Conservation (phyloP, 306 rosid species). For the Prunus dulcis region DNA sequence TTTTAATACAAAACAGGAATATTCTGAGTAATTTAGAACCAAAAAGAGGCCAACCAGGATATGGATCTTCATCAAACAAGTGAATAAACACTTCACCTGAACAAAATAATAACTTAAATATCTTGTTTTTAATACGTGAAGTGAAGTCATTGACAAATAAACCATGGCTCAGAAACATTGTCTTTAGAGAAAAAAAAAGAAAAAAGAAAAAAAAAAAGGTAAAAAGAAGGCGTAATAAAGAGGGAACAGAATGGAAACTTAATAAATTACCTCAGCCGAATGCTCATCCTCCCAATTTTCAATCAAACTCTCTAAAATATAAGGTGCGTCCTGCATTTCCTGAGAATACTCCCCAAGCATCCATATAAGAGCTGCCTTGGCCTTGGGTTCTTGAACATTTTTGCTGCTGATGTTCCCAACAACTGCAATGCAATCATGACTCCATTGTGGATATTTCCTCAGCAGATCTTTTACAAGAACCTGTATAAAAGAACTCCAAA, state of each 20-base stretch:
- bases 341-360: constrained; percentile 98
- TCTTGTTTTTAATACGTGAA: neutral
- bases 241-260: neutral
- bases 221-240: neutral
- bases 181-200: neutral
- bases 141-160: neutral
- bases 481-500: constrained; percentile 44
- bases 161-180: neutral
- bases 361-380: constrained; percentile 99
- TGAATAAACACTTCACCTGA: neutral
- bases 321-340: constrained; percentile 97
- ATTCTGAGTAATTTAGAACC: neutral
- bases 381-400: constrained; percentile 97
- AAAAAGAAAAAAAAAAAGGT: neutral
- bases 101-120: neutral
- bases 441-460: constrained; percentile 99
- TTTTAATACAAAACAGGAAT: neutral
- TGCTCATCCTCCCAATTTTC: constrained; percentile 98
- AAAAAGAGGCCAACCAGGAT: neutral
- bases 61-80: neutral
- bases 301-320: constrained; percentile 74
- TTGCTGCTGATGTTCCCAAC: constrained; percentile 98
- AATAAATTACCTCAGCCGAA: constrained; percentile 73
- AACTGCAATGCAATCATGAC: constrained; percentile 99
- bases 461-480: constrained; percentile 97